Base-by-base conservation (phyloP, 306 rosid genomes). In the Corylus avellana region DNA sequence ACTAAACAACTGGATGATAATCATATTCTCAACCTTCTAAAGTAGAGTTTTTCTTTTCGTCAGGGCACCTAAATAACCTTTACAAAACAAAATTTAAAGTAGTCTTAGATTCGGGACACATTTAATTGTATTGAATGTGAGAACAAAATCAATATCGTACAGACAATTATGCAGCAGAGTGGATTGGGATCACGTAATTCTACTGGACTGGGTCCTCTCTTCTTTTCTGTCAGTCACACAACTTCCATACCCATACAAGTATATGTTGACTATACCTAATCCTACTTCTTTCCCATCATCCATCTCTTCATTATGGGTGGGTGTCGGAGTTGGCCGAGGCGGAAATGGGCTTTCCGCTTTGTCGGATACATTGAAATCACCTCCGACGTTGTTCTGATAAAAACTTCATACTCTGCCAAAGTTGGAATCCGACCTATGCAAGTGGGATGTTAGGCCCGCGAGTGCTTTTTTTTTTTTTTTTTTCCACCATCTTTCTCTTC, bases 1-100 rank as follows among this genome's bases (percentile, higher is more conserved):
- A 85, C 91, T 83, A 80, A 83, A 85, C 91, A 88, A 83, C 83
- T 81, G 72, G 84, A 73, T 84, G 14, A 74, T 82, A 84, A 85
- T 87, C 81, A 84, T 88, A 87, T 76, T 83, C 86, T 75, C 79
- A 79, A 80, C 78, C 87, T 85, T 86, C 84, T 67, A 78, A 81
- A 84, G 83, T 55, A 75, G 78, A 59, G 64, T 72, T 84, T 84
- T 79, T 75, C 72, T 75, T 80, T 75, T 69, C 55, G 25, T 50
- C 59, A 58, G 77, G 82, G 51, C 75, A 78, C 91, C 85, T 53
- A 42, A 80, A 67, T 47, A 72, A 3, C 49, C 82, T 84, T 55
- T 80, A 71, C 73, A 54, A 32, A 80, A 12, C 55, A 53, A 80
- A 72, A 61, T 32, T 77, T 73, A 74, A 77, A 72, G 59, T 44